Percentiles rank a stretch among this genome's conserved stretches.
These are phyloP conservation scores for Penicillium subrubescens DNA, from an alignment of 495 filamentous ascomycete species.

Conservation along the genomic window DNA sequence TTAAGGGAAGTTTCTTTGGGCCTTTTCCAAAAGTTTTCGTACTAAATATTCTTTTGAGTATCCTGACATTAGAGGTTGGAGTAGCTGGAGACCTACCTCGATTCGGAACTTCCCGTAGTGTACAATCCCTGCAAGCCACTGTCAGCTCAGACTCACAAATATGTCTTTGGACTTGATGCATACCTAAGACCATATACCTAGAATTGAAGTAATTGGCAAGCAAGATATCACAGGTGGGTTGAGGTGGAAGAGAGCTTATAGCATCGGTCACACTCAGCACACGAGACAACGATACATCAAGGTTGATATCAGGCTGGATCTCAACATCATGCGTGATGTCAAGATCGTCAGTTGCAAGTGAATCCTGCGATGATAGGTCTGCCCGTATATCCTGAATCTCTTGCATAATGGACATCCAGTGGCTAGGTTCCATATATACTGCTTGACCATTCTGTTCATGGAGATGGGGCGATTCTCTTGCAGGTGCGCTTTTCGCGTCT, in stretches of 20 bases:
- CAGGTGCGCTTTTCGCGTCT: not conserved
- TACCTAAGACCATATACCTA: constrained; percentile 34
- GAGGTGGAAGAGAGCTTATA: constrained; percentile 41
- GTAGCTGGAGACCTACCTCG: constrained; percentile 16
- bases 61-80: not conserved
- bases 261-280: constrained; percentile 24
- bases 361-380: constrained; percentile 24
- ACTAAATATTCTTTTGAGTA: constrained; percentile 29
- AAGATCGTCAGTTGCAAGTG: not conserved
- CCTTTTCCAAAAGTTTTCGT: constrained; percentile 49
- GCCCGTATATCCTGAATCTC: constrained; percentile 40
- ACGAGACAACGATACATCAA: not conserved
- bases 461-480: constrained; percentile 8
- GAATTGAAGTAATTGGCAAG: constrained; percentile 54
- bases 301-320: not conserved
- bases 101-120: constrained; percentile 24
- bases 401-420: constrained; percentile 60
- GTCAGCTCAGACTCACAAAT: not conserved
- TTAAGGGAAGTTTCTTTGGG: constrained; percentile 35
- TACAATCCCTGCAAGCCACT: constrained; percentile 11
- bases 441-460: constrained; percentile 21
- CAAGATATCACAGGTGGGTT: constrained; percentile 40
- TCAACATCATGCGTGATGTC: not conserved
- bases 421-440: constrained; percentile 53
- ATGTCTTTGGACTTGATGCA: not conserved